Conservation (phyloP, 352 stramenopile species). For the Phytophthora macrochlamydospora region DNA sequence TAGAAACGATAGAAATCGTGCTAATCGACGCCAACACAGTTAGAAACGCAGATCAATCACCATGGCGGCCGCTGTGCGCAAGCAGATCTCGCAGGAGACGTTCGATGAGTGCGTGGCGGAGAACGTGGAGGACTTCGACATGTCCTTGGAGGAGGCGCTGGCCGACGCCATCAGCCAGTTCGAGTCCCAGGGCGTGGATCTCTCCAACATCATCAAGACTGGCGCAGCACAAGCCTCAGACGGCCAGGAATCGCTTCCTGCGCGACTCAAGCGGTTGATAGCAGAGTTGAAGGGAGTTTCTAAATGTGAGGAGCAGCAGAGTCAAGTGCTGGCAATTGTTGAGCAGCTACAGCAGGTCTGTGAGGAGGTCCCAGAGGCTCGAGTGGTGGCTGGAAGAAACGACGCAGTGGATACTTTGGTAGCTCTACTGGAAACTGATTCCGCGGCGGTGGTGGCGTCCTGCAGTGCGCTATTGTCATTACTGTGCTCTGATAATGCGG, state of each 20-base stretch:
- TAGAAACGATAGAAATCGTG: constrained; percentile 13
- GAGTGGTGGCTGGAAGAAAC: constrained; percentile 66
- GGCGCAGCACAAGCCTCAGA: constrained; percentile 1
- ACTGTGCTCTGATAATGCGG: constrained; percentile 49
- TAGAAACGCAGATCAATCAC: neutral
- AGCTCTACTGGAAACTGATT: constrained; percentile 31
- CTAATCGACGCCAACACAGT: neutral
- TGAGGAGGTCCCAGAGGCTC: constrained; percentile 53
- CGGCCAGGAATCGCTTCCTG: constrained; percentile 22
- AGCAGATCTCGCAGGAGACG: constrained; percentile 89
- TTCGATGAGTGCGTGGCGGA: constrained; percentile 91
- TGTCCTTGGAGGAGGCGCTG: constrained; percentile 79
- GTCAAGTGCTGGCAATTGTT: constrained; percentile 27
- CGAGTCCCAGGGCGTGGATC: constrained; percentile 84
- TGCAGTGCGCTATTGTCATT: constrained; percentile 33
- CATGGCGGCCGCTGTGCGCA: constrained; percentile 33
- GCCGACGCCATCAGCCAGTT: constrained; percentile 87
- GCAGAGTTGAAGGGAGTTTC: constrained; percentile 24
- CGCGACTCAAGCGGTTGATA: constrained; percentile 44
- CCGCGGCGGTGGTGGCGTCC: constrained; percentile 9
- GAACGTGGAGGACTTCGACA: constrained; percentile 92
- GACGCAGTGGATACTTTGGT: constrained; percentile 57
- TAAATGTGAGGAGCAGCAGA: constrained; percentile 2
- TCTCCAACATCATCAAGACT: constrained; percentile 84
- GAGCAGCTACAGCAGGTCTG: constrained; percentile 40